These are phyloP conservation scores for Xylaria polymorpha DNA, from an alignment of 2,329 filamentous ascomycete species.

Conservation along the genomic window DNA sequence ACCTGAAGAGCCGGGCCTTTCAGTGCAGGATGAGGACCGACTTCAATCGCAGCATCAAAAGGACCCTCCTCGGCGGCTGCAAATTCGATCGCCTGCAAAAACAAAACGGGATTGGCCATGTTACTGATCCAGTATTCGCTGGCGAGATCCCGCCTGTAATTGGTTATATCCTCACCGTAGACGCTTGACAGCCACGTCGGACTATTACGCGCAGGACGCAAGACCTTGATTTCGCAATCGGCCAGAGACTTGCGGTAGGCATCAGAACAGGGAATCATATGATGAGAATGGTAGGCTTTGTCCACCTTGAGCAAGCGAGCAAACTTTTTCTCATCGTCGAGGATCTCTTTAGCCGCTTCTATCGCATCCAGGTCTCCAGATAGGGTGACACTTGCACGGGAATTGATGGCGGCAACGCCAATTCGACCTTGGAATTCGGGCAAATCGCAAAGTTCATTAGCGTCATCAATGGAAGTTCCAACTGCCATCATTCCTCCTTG, in stretches of 20 bases:
- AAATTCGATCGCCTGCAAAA: too few relatives aligned
- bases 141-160: too few relatives aligned
- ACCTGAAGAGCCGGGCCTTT: constrained; percentile 6
- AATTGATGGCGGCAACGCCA: constrained; percentile 52
- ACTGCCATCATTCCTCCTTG: constrained; percentile 62
- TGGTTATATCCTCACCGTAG: too few relatives aligned
- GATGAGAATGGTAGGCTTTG: constrained; percentile 33
- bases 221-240: too few relatives aligned
- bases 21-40: constrained; percentile 11
- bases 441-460: constrained; percentile 41
- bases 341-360: constrained; percentile 36
- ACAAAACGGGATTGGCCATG: background rate
- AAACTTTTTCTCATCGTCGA: constrained; percentile 46
- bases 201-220: too few relatives aligned
- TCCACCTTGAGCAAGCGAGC: constrained; percentile 49
- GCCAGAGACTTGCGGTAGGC: too few relatives aligned
- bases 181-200: too few relatives aligned
- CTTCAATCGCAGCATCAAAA: constrained; percentile 1
- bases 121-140: too few relatives aligned
- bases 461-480: constrained; percentile 53
- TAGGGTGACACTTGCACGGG: constrained; percentile 52
- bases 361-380: constrained; percentile 52
- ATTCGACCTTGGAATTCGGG: constrained; percentile 46
- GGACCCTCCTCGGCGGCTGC: too few relatives aligned
- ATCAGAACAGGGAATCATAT: constrained; percentile 32